A percentile compares a stretch with the other conserved stretches of the same genome.
phyloP scores from a whole-genome alignment of 768 basidiomycete species.

The Podaxis pistillaris region DNA sequence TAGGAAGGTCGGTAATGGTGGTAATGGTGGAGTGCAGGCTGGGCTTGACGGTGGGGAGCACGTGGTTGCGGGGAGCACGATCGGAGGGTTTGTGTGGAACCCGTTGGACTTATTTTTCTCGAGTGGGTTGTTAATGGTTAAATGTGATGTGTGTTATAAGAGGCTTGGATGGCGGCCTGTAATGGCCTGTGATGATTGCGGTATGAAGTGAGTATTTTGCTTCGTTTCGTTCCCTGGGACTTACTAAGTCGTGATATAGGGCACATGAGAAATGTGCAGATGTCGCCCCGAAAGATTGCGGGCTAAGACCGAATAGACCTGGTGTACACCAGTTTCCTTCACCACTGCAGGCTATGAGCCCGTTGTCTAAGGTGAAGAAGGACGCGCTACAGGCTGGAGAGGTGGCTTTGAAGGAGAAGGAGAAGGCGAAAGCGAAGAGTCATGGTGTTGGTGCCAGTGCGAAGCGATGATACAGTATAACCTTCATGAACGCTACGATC shows the following conservation, averaged over 20 bases:
- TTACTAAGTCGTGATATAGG: conserved; percentile 33
- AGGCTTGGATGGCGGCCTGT: conserved; percentile 84
- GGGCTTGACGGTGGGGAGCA: conserved; percentile 48
- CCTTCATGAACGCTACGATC: background rate
- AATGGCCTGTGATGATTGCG: conserved; percentile 88
- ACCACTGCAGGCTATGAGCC: conserved; percentile 32
- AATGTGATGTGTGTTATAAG: conserved; percentile 83
- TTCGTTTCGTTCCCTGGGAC: background rate
- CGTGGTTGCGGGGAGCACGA: conserved; percentile 30
- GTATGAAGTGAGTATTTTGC: conserved; percentile 52
- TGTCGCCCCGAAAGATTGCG: conserved; percentile 76
- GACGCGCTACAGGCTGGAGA: conserved; percentile 19
- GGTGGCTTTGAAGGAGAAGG: conserved; percentile 23
- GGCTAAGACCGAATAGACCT: conserved; percentile 32
- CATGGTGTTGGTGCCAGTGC: conserved; percentile 10
- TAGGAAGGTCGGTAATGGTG: conserved; percentile 26
- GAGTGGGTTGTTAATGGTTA: conserved; percentile 66
- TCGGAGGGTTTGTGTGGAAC: conserved; percentile 56
- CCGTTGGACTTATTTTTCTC: conserved; percentile 80
- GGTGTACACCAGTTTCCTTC: conserved; percentile 13
- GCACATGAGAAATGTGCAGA: conserved; percentile 90
- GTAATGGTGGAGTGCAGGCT: conserved; percentile 14
- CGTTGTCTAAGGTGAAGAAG: conserved; percentile 40
- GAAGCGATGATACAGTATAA: background rate
- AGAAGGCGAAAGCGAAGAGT: conserved; percentile 26